Percentiles rank a stretch among this genome's conserved stretches.
phyloP scores from a whole-genome alignment of 1,139 yeast genomes.

The Kodamaea anthophila region DNA sequence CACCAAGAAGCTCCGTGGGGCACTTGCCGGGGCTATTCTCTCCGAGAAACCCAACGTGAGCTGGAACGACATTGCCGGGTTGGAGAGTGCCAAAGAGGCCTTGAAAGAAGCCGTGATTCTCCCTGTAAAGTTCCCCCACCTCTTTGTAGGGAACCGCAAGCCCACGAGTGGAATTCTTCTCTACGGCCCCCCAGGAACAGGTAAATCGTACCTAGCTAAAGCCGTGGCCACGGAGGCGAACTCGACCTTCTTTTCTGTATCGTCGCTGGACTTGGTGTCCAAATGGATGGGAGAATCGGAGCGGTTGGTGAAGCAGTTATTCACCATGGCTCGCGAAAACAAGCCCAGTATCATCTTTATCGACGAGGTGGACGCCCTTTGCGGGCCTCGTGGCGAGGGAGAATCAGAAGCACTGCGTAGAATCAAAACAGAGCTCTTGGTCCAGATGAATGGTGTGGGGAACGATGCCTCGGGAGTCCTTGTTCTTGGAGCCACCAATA shows the following conservation, averaged over 20 bases:
- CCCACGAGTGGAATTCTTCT: constrained; percentile 89
- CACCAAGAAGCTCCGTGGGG: constrained; percentile 82
- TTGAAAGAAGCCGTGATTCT: constrained; percentile 94
- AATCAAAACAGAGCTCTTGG: constrained; percentile 91
- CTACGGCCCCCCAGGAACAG: constrained; percentile 99
- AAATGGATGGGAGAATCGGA: constrained; percentile 99
- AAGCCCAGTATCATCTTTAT: constrained; percentile 94
- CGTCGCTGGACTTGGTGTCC: constrained; percentile 89
- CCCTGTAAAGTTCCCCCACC: constrained; percentile 91
- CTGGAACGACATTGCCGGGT: constrained; percentile 96
- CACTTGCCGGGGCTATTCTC: constrained; percentile 86
- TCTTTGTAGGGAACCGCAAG: constrained; percentile 88
- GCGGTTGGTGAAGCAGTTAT: constrained; percentile 87
- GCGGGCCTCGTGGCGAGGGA: constrained; percentile 98
- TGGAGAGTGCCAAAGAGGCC: constrained; percentile 93
- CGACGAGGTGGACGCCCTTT: constrained; percentile 96
- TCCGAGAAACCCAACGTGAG: constrained; percentile 88
- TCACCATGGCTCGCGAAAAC: constrained; percentile 92
- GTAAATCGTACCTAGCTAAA: constrained; percentile 92
- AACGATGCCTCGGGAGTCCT: constrained; percentile 89
- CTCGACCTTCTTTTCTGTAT: constrained; percentile 90
- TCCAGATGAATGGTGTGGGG: constrained; percentile 99
- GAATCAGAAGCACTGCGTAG: constrained; percentile 96
- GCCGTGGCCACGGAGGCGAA: constrained; percentile 99
- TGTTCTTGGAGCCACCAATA: constrained; percentile 95